These are phyloP conservation scores for Amphirosellinia nigrospora DNA, from an alignment of 495 filamentous ascomycete genomes.

Conservation along the genomic window DNA sequence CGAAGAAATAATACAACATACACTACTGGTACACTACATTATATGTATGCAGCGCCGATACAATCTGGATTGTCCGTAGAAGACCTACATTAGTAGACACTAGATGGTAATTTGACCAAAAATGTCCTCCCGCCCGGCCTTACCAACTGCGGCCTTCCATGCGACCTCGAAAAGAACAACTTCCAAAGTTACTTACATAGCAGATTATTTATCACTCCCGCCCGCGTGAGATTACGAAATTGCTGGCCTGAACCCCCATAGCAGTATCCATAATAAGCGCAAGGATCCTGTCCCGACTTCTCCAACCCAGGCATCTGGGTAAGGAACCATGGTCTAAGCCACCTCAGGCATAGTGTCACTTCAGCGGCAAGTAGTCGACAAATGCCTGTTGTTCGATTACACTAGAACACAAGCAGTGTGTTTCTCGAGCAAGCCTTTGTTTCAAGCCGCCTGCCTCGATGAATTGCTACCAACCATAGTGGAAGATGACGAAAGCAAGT, in stretches of 20 bases:
- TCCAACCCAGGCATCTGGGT: conserved; percentile 28
- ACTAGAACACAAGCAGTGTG: conserved; percentile 1
- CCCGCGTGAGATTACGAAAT: conserved; percentile 22
- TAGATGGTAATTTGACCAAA: conserved; percentile 11
- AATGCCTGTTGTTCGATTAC: conserved; percentile 7
- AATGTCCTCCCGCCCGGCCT: conserved; percentile 18
- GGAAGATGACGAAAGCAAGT: neutral
- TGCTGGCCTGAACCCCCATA: conserved; percentile 6
- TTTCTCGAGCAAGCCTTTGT: conserved; percentile 1
- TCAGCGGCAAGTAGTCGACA: neutral
- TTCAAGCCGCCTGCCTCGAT: conserved; percentile 3
- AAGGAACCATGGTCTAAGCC: conserved; percentile 23
- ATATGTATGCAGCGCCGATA: neutral
- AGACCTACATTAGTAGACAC: conserved; percentile 8
- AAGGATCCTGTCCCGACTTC: conserved; percentile 22
- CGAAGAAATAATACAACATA: neutral
- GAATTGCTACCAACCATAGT: neutral
- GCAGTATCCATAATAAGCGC: conserved; percentile 23
- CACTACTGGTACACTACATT: neutral
- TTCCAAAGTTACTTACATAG: neutral
- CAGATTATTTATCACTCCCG: conserved; percentile 1
- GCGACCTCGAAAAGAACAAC: conserved; percentile 18
- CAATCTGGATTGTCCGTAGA: neutral
- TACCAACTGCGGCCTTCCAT: conserved; percentile 21
- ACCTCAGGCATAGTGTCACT: conserved; percentile 20